Evolutionary conservation across 495 filamentous ascomycete species (phyloP).

Genomic region (Aspergillus indologenus): DNA sequence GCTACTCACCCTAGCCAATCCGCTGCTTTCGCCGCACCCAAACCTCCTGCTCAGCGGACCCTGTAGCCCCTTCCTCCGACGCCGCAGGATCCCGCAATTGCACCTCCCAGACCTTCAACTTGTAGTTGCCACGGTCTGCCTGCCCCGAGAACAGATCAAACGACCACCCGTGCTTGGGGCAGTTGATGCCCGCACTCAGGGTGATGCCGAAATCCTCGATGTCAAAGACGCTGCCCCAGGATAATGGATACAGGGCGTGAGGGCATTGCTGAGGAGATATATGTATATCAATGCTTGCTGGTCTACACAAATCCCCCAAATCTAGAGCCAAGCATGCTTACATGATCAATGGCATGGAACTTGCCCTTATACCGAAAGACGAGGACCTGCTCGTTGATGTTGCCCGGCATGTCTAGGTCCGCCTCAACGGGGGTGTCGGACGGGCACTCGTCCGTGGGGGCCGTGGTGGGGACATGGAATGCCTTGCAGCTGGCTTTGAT

Average conservation of each 20-base stretch:
- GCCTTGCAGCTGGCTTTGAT: constrained; percentile 51
- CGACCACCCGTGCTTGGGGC: constrained; percentile 61
- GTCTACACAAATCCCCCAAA: not conserved
- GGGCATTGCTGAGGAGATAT: constrained; percentile 51
- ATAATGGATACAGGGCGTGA: constrained; percentile 56
- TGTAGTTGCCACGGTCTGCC: constrained; percentile 55
- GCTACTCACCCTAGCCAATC: constrained; percentile 27
- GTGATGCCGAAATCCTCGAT: constrained; percentile 60
- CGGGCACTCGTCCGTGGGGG: constrained; percentile 16
- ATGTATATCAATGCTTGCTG: not conserved
- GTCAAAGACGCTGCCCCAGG: constrained; percentile 54
- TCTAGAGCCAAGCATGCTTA: constrained; percentile 25
- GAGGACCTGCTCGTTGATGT: constrained; percentile 55
- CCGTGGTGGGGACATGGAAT: constrained; percentile 46
- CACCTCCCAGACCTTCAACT: constrained; percentile 57
- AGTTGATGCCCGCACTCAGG: constrained; percentile 50
- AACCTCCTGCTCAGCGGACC: constrained; percentile 46
- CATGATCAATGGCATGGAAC: constrained; percentile 59
- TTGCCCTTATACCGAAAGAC: constrained; percentile 57
- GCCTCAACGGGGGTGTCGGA: constrained; percentile 28
- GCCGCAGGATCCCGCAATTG: constrained; percentile 42
- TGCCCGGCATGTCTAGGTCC: constrained; percentile 41
- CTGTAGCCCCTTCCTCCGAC: not conserved
- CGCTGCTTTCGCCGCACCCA: constrained; percentile 49
- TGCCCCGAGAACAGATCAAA: constrained; percentile 57